These are phyloP conservation scores for Adansonia madagascariensis DNA, from an alignment of 441 rosid genomes.

Conservation along the genomic window DNA sequence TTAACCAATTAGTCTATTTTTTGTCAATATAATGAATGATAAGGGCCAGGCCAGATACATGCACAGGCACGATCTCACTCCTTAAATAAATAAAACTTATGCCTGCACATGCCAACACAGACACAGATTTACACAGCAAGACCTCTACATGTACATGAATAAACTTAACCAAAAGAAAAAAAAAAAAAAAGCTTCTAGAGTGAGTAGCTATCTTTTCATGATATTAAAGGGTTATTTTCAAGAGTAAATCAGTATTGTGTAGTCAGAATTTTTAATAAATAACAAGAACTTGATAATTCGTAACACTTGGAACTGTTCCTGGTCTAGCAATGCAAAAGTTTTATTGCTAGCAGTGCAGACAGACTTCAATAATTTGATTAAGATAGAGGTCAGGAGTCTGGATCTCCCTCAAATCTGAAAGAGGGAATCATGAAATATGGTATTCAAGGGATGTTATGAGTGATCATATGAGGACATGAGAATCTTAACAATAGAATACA, in stretches of 20 bases:
- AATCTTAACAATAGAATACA: not conserved
- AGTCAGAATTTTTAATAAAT: constrained; percentile 1
- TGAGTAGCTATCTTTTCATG: not conserved
- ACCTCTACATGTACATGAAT: no score
- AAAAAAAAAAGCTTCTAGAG: no score
- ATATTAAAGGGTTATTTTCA: not conserved
- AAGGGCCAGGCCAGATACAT: not conserved
- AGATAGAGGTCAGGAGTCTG: not conserved
- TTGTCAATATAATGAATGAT: not conserved
- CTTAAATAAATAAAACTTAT: not conserved
- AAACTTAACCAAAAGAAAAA: no score
- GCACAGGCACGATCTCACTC: not conserved
- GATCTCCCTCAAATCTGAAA: not conserved
- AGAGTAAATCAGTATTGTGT: not conserved
- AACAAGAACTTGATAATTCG: not conserved
- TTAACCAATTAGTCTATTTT: not conserved
- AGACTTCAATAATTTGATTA: not conserved
- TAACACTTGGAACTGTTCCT: not conserved
- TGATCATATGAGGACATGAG: not conserved
- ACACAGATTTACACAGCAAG: not conserved
- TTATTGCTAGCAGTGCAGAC: not conserved
- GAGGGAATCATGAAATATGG: not conserved
- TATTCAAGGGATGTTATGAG: not conserved
- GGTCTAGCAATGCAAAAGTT: constrained; percentile 3
- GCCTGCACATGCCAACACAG: not conserved